Conservation (phyloP, 495 filamentous ascomycete genomes). For the Chaetomium tenue region DNA sequence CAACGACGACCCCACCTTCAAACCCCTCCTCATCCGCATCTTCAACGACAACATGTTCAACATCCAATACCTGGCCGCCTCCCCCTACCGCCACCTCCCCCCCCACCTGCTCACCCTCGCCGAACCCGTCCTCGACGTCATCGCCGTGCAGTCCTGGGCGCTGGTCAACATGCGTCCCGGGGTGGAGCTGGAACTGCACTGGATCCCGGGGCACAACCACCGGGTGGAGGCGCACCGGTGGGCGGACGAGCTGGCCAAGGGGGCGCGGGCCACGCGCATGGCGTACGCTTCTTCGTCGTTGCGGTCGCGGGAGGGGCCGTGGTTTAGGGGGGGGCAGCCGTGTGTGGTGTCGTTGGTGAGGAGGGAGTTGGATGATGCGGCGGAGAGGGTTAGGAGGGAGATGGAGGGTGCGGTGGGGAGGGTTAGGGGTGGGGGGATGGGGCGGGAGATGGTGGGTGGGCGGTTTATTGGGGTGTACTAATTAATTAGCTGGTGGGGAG, state of each 20-base stretch:
- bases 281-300: background rate
- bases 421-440: no score
- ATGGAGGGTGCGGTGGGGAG: no score
- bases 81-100: background rate
- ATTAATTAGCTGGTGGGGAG: no score
- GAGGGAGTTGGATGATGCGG: background rate
- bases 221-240: background rate
- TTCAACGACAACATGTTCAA: constrained; percentile 13
- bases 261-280: background rate
- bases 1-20: no score
- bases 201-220: constrained; percentile 9
- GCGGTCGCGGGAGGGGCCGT: background rate
- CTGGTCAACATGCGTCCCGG: background rate
- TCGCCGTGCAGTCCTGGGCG: background rate
- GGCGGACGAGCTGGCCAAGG: background rate
- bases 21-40: background rate
- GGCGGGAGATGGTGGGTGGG: no score
- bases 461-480: no score
- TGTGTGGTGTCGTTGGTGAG: background rate
- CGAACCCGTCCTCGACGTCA: background rate
- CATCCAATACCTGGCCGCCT: background rate
- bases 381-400: background rate
- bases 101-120: background rate
- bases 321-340: background rate
- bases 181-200: background rate